These are phyloP conservation scores for Scleroderma citrinum DNA, from an alignment of 768 basidiomycete genomes.

Conservation along the genomic window DNA sequence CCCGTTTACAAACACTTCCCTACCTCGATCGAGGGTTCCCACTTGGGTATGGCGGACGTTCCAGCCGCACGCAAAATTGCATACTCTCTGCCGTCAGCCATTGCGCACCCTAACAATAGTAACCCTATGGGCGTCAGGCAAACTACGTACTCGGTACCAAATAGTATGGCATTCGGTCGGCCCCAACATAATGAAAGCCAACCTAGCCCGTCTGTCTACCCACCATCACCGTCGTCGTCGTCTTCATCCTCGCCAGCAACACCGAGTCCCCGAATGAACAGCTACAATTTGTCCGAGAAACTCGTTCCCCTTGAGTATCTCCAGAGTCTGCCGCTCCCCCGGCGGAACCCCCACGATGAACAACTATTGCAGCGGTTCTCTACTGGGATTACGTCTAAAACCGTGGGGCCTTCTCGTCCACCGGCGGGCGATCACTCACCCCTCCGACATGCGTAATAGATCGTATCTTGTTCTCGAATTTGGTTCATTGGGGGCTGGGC, in stretches of 20 bases:
- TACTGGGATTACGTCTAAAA: conserved; percentile 17
- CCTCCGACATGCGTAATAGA: background rate
- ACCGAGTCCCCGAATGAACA: conserved; percentile 25
- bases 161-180: conserved; percentile 12
- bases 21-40: conserved; percentile 24
- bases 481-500: background rate
- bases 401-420: conserved; percentile 8
- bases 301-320: conserved; percentile 64
- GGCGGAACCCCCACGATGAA: conserved; percentile 61
- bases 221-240: conserved; percentile 32
- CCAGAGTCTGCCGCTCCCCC: conserved; percentile 45
- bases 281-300: conserved; percentile 22
- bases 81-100: conserved; percentile 27
- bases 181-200: conserved; percentile 17
- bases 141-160: conserved; percentile 30
- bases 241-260: conserved; percentile 35
- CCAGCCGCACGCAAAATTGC: conserved; percentile 19
- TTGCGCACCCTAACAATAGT: conserved; percentile 16
- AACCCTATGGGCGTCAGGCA: conserved; percentile 20
- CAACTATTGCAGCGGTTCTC: conserved; percentile 56
- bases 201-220: conserved; percentile 20
- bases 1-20: conserved; percentile 28
- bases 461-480: background rate
- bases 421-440: conserved; percentile 18
- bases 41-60: conserved; percentile 19